These are phyloP conservation scores for Zygosaccharomyces pseudobailii DNA, from an alignment of 1,139 yeast genomes.

Conservation along the genomic window DNA sequence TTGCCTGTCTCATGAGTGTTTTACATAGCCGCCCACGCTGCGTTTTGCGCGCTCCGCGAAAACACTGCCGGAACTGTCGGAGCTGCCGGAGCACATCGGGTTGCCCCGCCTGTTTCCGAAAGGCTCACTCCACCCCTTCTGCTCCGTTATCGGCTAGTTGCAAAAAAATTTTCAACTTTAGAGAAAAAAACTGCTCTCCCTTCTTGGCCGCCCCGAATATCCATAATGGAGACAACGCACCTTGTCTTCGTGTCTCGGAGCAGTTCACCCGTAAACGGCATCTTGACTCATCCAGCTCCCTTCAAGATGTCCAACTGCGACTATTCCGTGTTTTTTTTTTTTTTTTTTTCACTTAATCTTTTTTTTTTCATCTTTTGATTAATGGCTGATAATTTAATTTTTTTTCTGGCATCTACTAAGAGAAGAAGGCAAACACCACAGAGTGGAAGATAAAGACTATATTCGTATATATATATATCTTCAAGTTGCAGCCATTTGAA, in stretches of 20 bases:
- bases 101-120: neutral
- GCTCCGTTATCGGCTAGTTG: neutral
- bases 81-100: neutral
- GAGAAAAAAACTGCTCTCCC: too few species aligned
- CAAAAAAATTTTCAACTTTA: neutral
- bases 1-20: too few species aligned
- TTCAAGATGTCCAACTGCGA: neutral
- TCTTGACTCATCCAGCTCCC: neutral
- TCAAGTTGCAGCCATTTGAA: neutral
- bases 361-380: too few species aligned
- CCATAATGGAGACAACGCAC: neutral
- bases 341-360: neutral
- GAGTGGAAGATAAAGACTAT: too few species aligned
- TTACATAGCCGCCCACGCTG: too few species aligned
- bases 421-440: too few species aligned
- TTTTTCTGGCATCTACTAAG: too few species aligned
- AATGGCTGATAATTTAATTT: too few species aligned
- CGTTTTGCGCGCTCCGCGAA: too few species aligned
- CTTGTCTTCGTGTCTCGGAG: neutral
- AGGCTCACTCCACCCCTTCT: neutral
- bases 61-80: neutral
- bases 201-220: neutral
- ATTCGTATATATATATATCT: neutral
- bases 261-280: neutral
- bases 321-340: neutral